Evolutionary conservation across 176 grass and related monocot species (phyloP), one percentile per base, ranked within the genome.

Genomic region (Saccharum spontaneum): DNA sequence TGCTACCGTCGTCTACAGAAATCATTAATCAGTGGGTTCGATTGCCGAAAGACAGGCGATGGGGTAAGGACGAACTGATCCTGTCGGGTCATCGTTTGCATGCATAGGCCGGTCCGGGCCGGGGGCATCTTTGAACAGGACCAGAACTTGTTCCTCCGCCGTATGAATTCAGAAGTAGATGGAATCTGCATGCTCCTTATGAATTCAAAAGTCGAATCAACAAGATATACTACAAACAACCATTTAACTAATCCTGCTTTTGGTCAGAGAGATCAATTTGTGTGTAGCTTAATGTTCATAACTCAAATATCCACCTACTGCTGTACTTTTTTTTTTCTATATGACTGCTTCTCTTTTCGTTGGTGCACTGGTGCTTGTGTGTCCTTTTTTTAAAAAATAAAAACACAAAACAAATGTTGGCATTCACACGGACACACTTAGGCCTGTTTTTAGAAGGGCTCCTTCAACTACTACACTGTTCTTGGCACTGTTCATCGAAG

Each of bases 121-220:
- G n/a, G 17, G 2, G 41, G 83, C 83, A 90, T 86, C 83, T 90
- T 86, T 90, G 88, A 90, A 86, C 83, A 63, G 8, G 22, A 59
- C 2, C 48, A 50, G 66, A 90, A 86, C 24, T 37, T 77, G 55
- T 52, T 36, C 77, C 6, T 72, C 70, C 40, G 40, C 40, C 33
- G 33, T 43, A 61, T n/a, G 81, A 83, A 83, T 87, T 87, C 64
- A 82, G 60, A 82, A 71, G 69, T 44, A 14, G 48, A 50, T 17
- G 17, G 69, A 43, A 71, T 26, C 69, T 48, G 46, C 45, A 16
- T 41, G 16, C 17, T 64, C 34, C 73, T 14, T 50, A 50, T 20
- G 73, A 85, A 76, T 85, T 89, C 63, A 69, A 79, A 80, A 80
- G 49, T 10, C 48, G 30, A 62, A 76, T 75, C 40, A 76, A 38